A percentile compares a stretch with the other conserved stretches of the same genome.
These are phyloP conservation scores for Musa acuminata DNA, from an alignment of 176 grass and related monocot species.

Conservation along the genomic window DNA sequence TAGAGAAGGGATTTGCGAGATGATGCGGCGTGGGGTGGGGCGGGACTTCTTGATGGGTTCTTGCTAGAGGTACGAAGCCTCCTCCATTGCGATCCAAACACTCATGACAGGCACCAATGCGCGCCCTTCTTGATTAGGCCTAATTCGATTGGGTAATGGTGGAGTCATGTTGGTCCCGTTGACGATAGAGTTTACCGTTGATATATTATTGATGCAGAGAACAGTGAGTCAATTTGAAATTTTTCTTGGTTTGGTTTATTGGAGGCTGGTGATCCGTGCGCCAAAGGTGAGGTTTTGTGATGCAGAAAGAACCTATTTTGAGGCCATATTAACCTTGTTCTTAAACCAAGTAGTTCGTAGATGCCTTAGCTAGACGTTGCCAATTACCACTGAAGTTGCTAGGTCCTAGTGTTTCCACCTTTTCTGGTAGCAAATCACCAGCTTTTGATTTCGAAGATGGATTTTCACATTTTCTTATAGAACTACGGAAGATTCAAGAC, in stretches of 20 bases:
- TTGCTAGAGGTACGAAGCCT: conserved; percentile 1
- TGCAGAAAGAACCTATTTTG: background rate
- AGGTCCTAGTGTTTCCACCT: background rate
- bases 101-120: background rate
- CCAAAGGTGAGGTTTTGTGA: background rate
- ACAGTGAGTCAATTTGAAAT: background rate
- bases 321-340: background rate
- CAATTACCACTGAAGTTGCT: background rate
- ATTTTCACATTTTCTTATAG: background rate
- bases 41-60: background rate
- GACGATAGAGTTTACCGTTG: no score
- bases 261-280: background rate
- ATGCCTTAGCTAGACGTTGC: background rate
- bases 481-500: background rate
- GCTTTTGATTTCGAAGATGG: background rate
- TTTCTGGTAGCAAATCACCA: background rate
- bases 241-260: background rate
- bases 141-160: background rate
- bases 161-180: background rate
- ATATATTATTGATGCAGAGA: background rate
- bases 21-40: background rate
- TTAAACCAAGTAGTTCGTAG: background rate
- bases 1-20: background rate
- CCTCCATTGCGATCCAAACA: background rate
- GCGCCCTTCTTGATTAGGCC: conserved; percentile 1